Conservation (phyloP, 1,139 yeast genomes). For the Geotrichum cucujoidarum region DNA sequence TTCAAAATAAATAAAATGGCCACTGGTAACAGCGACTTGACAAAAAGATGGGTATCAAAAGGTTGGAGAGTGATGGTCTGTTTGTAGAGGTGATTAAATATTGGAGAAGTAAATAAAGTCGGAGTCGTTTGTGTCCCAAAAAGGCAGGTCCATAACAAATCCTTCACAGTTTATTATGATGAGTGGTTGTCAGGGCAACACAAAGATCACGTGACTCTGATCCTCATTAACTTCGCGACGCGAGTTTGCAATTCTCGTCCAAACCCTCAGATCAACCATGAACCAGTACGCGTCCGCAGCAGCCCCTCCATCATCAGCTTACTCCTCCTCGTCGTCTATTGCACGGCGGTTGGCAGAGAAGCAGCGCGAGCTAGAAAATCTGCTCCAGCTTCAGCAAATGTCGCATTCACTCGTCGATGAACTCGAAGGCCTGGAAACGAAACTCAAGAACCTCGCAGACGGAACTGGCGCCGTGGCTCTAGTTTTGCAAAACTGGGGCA, state of each 20-base stretch:
- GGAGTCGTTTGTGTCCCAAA: no score
- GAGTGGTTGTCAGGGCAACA: conserved; percentile 2
- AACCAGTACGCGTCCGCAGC: no score
- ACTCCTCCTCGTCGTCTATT: conserved; percentile 17
- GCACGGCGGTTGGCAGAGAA: conserved; percentile 38
- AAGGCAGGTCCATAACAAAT: no score
- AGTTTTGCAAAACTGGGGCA: conserved; percentile 59
- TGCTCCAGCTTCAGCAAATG: conserved; percentile 47
- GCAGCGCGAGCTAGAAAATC: conserved; percentile 48
- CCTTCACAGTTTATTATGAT: neutral
- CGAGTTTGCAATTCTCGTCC: neutral
- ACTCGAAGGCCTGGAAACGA: conserved; percentile 47
- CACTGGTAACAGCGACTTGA: no score
- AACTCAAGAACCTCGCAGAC: conserved; percentile 48
- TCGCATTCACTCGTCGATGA: conserved; percentile 47
- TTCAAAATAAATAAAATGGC: neutral
- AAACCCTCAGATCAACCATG: no score
- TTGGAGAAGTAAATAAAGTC: no score
- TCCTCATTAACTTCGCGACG: neutral
- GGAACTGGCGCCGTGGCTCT: conserved; percentile 49
- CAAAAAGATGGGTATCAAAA: no score
- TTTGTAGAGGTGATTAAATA: no score
- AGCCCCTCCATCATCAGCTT: neutral
- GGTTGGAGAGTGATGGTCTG: no score
- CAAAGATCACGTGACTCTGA: conserved; percentile 2